These are phyloP conservation scores for Wickerhamiella occidentalis DNA, from an alignment of 805 yeast species.

Conservation along the genomic window DNA sequence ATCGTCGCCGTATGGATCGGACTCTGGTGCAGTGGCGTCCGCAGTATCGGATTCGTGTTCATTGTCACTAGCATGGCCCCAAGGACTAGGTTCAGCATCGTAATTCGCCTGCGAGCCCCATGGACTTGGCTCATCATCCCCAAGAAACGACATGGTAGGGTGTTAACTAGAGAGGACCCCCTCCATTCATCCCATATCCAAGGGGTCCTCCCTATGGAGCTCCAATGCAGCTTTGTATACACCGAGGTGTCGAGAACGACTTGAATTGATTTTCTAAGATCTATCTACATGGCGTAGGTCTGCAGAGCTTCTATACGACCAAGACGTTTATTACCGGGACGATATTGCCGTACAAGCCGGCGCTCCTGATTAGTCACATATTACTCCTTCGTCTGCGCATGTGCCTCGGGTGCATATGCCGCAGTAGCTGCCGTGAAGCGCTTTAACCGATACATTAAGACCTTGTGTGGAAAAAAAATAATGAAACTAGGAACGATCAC, in stretches of 20 bases:
- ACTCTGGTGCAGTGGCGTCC: background rate
- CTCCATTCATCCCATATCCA: too few relatives aligned
- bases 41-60: background rate
- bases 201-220: too few relatives aligned
- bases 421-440: too few relatives aligned
- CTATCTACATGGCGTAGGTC: too few relatives aligned
- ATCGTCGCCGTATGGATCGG: background rate
- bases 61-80: conserved; percentile 7
- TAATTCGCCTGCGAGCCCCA: conserved; percentile 2
- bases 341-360: too few relatives aligned
- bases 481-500: too few relatives aligned
- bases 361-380: background rate
- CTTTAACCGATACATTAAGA: background rate
- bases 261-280: too few relatives aligned
- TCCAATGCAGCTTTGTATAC: too few relatives aligned
- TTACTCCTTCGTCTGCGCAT: background rate
- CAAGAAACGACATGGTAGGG: conserved; percentile 10
- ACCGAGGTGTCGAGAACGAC: too few relatives aligned
- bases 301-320: too few relatives aligned
- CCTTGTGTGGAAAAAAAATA: too few relatives aligned
- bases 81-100: conserved; percentile 9
- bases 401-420: background rate
- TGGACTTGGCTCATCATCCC: conserved; percentile 8
- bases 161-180: background rate
- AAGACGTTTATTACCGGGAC: too few relatives aligned